Evolutionary conservation across 495 filamentous ascomycete species (phyloP).

Genomic region (Hypoxylon intermedium): DNA sequence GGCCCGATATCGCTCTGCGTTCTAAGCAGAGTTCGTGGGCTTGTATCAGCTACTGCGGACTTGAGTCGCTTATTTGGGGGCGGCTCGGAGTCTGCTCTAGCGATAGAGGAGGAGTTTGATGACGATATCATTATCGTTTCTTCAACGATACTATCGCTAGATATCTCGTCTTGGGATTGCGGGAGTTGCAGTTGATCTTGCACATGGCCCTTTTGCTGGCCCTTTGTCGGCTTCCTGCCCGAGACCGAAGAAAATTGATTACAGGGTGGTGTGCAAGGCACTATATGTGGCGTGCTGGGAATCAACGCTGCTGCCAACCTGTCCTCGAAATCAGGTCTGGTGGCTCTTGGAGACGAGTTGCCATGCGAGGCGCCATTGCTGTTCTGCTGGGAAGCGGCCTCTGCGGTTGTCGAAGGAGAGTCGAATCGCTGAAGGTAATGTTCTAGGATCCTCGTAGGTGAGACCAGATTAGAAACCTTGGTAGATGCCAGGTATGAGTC

Average conservation of each 20-base stretch:
- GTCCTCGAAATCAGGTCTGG: neutral
- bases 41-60: slow-evolving; percentile 12
- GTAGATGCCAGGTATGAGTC: slow-evolving; percentile 48
- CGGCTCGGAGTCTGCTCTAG: slow-evolving; percentile 49
- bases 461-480: slow-evolving; percentile 40
- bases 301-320: slow-evolving; percentile 2
- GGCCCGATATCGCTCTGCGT: slow-evolving; percentile 51
- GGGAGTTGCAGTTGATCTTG: neutral
- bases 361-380: neutral
- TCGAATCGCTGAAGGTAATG: slow-evolving; percentile 47
- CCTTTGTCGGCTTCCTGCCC: neutral
- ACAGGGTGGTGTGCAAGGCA: slow-evolving; percentile 32
- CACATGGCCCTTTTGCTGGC: neutral
- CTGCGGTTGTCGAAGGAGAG: slow-evolving; percentile 30
- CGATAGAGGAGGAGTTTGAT: slow-evolving; percentile 23
- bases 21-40: slow-evolving; percentile 30
- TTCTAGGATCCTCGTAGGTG: slow-evolving; percentile 53
- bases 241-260: neutral
- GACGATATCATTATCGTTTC: slow-evolving; percentile 38
- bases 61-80: slow-evolving; percentile 38
- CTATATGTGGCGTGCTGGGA: slow-evolving; percentile 26
- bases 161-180: slow-evolving; percentile 7
- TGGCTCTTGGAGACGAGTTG: slow-evolving; percentile 1
- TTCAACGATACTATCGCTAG: slow-evolving; percentile 33
- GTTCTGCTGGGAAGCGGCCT: slow-evolving; percentile 18